Evolutionary conservation across 352 stramenopile genomes (phyloP).

Genomic region (Achlya hypogyna): DNA sequence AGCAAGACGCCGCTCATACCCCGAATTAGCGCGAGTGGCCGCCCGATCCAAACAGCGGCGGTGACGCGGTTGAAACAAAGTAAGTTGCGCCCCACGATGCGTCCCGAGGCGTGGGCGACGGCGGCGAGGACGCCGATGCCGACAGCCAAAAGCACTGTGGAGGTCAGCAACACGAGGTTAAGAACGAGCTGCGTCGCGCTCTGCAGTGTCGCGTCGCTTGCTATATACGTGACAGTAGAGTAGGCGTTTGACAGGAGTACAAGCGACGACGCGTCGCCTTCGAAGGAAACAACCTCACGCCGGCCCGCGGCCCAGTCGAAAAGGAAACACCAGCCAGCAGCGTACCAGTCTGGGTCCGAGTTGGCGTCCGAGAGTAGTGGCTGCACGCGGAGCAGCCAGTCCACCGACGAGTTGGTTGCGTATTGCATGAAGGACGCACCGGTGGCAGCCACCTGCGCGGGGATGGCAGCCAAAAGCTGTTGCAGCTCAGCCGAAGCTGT

Average conservation of each 20-base stretch:
- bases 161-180: not conserved
- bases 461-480: not conserved
- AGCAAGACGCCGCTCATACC: not conserved
- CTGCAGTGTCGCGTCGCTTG: not conserved
- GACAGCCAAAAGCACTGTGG: not conserved
- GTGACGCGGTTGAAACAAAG: not conserved
- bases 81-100: not conserved
- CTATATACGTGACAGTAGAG: not conserved
- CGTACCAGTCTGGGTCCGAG: not conserved
- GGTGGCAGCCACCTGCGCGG: not conserved
- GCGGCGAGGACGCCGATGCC: not conserved
- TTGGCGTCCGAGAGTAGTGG: not conserved
- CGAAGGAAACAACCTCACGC: conserved; percentile 5
- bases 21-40: not conserved
- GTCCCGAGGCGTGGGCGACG: no score
- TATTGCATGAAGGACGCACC: conserved; percentile 1
- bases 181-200: not conserved
- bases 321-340: not conserved
- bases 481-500: not conserved
- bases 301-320: not conserved
- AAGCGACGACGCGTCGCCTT: not conserved
- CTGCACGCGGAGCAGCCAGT: not conserved
- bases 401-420: not conserved
- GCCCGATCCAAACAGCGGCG: not conserved
- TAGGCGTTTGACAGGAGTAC: not conserved